Conservation (phyloP, 2,329 filamentous ascomycete species). For the Penicillium sp. region DNA sequence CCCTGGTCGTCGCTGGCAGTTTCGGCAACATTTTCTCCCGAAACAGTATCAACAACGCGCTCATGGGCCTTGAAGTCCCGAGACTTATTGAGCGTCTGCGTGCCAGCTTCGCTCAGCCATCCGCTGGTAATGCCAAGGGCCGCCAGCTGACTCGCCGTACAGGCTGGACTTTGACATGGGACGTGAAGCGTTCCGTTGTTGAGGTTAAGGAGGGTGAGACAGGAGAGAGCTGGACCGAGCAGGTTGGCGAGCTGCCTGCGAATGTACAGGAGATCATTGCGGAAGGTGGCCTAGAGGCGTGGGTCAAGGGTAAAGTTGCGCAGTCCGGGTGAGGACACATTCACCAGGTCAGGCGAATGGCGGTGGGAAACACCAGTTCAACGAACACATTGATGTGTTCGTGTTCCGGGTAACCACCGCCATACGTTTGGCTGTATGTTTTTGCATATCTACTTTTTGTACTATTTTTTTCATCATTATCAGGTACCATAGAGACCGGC, state of each 20-base stretch:
- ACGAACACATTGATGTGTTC: not conserved
- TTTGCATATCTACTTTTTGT: not conserved
- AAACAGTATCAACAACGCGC: slow-evolving; percentile 45
- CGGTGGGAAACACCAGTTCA: not conserved
- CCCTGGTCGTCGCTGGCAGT: slow-evolving; percentile 39
- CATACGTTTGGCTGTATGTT: not conserved
- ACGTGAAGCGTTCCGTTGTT: slow-evolving; percentile 70
- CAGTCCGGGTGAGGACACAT: slow-evolving; percentile 7
- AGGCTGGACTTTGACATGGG: slow-evolving; percentile 76
- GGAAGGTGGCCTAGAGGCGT: slow-evolving; percentile 73
- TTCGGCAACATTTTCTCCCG: slow-evolving; percentile 44
- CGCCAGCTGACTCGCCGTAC: slow-evolving; percentile 21
- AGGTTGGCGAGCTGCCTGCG: slow-evolving; percentile 77
- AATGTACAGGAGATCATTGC: slow-evolving; percentile 88
- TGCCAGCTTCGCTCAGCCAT: slow-evolving; percentile 7
- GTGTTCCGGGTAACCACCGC: not conserved
- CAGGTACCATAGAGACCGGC: not conserved
- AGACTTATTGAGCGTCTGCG: slow-evolving; percentile 39
- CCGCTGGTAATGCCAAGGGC: slow-evolving; percentile 19
- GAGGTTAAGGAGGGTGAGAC: slow-evolving; percentile 67
- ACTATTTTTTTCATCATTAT: not conserved
- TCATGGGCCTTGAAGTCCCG: slow-evolving; percentile 44
- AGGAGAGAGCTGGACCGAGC: slow-evolving; percentile 71
- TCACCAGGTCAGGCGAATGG: not conserved
- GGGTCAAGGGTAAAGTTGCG: slow-evolving; percentile 63